phyloP scores from a whole-genome alignment of 2,329 filamentous ascomycete genomes.

The Ceratocystiopsis sp. region DNA sequence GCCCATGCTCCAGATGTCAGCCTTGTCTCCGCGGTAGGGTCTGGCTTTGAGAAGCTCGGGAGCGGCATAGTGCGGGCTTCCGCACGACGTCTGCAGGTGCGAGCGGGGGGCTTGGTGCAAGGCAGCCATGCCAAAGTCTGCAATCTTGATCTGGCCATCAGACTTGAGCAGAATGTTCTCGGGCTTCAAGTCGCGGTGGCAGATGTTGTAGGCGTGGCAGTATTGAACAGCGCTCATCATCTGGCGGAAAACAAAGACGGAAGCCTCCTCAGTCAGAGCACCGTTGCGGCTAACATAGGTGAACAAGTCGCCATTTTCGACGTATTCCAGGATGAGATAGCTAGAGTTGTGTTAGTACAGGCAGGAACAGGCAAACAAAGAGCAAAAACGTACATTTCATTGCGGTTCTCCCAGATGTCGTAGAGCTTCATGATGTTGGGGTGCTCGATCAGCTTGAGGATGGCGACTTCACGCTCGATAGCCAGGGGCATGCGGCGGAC shows the following conservation, averaged over 20 bases:
- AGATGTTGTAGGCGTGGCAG: conserved; percentile 87
- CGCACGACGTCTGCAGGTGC: conserved; percentile 75
- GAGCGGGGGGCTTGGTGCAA: conserved; percentile 65
- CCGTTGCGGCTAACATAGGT: conserved; percentile 64
- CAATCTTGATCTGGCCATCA: conserved; percentile 69
- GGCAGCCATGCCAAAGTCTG: conserved; percentile 96
- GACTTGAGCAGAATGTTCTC: conserved; percentile 85
- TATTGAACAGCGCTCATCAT: conserved; percentile 85
- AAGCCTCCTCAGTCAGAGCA: conserved; percentile 60
- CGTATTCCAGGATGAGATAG: conserved; percentile 87
- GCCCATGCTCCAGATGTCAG: conserved; percentile 89
- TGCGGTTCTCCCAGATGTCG: conserved; percentile 94
- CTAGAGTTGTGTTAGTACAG: conserved; percentile 26
- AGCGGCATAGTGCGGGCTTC: conserved; percentile 91
- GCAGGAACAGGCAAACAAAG: not conserved
- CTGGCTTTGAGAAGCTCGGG: conserved; percentile 71
- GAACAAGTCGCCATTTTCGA: conserved; percentile 66
- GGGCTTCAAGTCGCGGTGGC: conserved; percentile 88
- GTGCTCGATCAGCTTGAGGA: conserved; percentile 92
- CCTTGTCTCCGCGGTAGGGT: conserved; percentile 67
- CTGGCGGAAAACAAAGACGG: conserved; percentile 76
- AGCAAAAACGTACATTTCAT: conserved; percentile 57
- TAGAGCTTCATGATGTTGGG: conserved; percentile 86
- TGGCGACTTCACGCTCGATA: conserved; percentile 86
- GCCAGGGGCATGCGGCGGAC: conserved; percentile 65